Conservation (phyloP, 345 rosid genomes). For the Syzygium oleosum region DNA sequence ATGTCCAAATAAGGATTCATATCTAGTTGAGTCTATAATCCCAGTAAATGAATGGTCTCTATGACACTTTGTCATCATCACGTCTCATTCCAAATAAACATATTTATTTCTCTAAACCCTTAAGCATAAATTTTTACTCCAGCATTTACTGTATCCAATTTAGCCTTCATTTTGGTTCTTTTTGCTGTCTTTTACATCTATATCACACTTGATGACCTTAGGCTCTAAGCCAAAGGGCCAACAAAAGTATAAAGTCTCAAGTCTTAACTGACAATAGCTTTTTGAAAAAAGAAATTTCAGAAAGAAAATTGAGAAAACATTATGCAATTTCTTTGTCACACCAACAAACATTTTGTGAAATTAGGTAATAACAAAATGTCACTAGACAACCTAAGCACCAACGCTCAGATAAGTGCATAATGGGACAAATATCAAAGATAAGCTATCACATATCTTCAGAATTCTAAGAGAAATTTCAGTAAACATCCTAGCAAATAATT, state of each 20-base stretch:
- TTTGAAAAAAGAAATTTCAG: neutral
- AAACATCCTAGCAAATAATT: neutral
- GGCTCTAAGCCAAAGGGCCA: neutral
- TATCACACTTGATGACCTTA: neutral
- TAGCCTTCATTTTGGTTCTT: neutral
- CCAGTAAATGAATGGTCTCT: neutral
- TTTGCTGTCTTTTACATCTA: neutral
- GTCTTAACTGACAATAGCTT: neutral
- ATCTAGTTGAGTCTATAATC: neutral
- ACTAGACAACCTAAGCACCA: neutral
- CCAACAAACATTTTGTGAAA: neutral
- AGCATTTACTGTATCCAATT: neutral
- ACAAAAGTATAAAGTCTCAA: neutral
- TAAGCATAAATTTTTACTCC: neutral
- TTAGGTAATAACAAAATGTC: neutral
- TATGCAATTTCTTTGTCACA: neutral
- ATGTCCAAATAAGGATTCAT: neutral
- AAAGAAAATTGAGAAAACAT: neutral
- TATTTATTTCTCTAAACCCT: neutral
- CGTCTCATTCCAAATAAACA: neutral
- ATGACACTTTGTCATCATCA: neutral
- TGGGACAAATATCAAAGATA: neutral
- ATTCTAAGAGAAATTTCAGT: neutral
- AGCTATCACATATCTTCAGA: neutral
- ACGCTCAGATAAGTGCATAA: neutral